These are phyloP conservation scores for Penicillium sp. DNA, from an alignment of 2,329 filamentous ascomycete species.

Conservation along the genomic window DNA sequence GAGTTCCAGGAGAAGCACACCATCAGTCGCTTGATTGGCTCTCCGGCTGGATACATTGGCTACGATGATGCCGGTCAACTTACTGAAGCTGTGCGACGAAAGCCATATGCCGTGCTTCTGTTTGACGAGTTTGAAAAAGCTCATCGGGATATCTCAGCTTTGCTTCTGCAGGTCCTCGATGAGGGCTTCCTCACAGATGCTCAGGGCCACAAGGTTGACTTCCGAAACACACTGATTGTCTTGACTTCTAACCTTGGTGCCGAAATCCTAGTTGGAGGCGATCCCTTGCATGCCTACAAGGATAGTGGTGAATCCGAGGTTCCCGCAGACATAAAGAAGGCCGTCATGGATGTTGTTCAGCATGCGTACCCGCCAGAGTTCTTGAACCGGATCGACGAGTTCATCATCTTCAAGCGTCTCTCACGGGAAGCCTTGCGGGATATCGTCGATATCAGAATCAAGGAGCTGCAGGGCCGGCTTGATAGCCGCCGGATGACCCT, in stretches of 20 bases:
- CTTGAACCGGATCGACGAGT: conserved; percentile 93
- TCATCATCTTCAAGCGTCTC: conserved; percentile 92
- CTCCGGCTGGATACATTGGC: conserved; percentile 90
- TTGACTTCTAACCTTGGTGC: conserved; percentile 94
- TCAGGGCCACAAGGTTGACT: conserved; percentile 95
- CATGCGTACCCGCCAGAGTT: conserved; percentile 82
- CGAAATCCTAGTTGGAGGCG: conserved; percentile 78
- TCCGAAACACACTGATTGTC: conserved; percentile 94
- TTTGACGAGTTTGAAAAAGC: conserved; percentile 99
- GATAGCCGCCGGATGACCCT: conserved; percentile 83
- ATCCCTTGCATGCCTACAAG: conserved; percentile 64
- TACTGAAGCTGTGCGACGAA: conserved; percentile 90
- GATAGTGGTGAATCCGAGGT: conserved; percentile 68
- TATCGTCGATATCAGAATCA: conserved; percentile 89
- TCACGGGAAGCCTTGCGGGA: conserved; percentile 76
- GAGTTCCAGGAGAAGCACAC: conserved; percentile 98
- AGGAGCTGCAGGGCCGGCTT: conserved; percentile 78
- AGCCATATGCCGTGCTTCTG: conserved; percentile 90
- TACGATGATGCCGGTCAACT: conserved; percentile 97
- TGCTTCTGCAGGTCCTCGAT: conserved; percentile 91
- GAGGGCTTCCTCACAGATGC: conserved; percentile 95
- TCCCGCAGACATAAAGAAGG: conserved; percentile 68
- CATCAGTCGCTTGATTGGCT: conserved; percentile 86
- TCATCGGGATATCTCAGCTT: conserved; percentile 87
- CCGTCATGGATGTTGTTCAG: conserved; percentile 86